phyloP scores from a whole-genome alignment of 1,284 basidiomycete species.

The Malassezia yamatoensis region DNA sequence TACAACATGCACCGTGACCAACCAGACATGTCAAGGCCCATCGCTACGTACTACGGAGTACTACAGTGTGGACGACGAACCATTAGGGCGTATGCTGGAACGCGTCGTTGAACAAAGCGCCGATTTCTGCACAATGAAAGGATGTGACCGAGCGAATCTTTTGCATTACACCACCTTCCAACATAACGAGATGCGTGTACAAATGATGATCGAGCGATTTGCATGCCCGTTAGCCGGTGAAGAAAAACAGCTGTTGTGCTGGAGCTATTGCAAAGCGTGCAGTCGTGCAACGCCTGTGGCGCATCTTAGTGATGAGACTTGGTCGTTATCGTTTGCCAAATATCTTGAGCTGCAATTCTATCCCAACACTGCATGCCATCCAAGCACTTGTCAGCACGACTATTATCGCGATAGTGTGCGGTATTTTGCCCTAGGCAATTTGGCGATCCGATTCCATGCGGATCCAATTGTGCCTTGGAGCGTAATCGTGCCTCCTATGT shows the following conservation, averaged over 20 bases:
- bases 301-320: slow-evolving; percentile 81
- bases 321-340: slow-evolving; percentile 83
- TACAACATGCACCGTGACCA: slow-evolving; percentile 58
- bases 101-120: slow-evolving; percentile 63
- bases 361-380: slow-evolving; percentile 65
- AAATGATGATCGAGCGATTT: slow-evolving; percentile 54
- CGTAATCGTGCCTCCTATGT: slow-evolving; percentile 76
- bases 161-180: slow-evolving; percentile 80
- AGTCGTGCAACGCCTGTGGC: slow-evolving; percentile 61
- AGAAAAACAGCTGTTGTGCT: slow-evolving; percentile 71
- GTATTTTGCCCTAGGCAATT: slow-evolving; percentile 65
- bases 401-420: slow-evolving; percentile 86
- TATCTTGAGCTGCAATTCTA: slow-evolving; percentile 87
- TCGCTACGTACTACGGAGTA: slow-evolving; percentile 65
- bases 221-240: slow-evolving; percentile 49
- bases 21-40: slow-evolving; percentile 52
- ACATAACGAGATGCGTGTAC: slow-evolving; percentile 73
- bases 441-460: slow-evolving; percentile 77
- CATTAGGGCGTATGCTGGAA: slow-evolving; percentile 84
- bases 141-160: slow-evolving; percentile 68
- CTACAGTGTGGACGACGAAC: slow-evolving; percentile 83
- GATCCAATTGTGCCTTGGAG: slow-evolving; percentile 70
- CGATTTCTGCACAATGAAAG: slow-evolving; percentile 64
- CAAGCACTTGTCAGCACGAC: slow-evolving; percentile 78
- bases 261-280: slow-evolving; percentile 71